Conservation (phyloP, 345 rosid genomes). For the Psidium guajava region DNA sequence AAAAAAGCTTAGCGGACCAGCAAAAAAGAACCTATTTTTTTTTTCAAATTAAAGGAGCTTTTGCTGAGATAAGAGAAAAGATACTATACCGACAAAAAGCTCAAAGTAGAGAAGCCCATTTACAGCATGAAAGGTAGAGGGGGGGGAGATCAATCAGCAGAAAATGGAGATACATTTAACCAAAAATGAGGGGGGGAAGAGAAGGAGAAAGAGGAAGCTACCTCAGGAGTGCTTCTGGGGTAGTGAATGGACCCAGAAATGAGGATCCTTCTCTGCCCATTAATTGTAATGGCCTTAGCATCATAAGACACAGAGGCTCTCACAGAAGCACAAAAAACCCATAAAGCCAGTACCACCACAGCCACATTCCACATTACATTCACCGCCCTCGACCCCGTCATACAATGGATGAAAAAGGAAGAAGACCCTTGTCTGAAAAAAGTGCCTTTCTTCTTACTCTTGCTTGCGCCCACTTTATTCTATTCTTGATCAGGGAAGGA, state of each 20-base stretch:
- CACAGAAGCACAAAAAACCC: conserved; percentile 25
- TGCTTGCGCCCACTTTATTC: not conserved
- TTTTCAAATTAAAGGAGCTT: not conserved
- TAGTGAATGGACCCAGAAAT: conserved; percentile 98
- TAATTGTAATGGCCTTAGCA: conserved; percentile 61
- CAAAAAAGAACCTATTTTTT: not conserved
- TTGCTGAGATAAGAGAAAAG: not conserved
- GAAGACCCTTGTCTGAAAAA: not conserved
- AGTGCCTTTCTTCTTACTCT: not conserved
- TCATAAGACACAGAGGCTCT: conserved; percentile 80
- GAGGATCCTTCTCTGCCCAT: conserved; percentile 88
- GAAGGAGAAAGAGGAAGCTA: not conserved
- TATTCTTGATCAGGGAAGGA: not conserved
- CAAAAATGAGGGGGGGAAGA: not conserved
- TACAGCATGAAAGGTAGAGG: not conserved
- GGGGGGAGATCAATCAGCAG: not conserved
- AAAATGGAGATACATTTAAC: conserved; percentile 8
- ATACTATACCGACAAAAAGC: not conserved
- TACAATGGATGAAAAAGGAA: not conserved
- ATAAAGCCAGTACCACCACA: conserved; percentile 17
- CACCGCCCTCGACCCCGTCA: not conserved
- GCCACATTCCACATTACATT: conserved; percentile 33
- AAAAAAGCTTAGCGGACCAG: not conserved
- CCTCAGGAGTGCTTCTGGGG: conserved; percentile 99
- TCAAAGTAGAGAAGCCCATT: not conserved